Evolutionary conservation across 2,329 filamentous ascomycete species (phyloP).

Genomic region (Aspergillus sp.): DNA sequence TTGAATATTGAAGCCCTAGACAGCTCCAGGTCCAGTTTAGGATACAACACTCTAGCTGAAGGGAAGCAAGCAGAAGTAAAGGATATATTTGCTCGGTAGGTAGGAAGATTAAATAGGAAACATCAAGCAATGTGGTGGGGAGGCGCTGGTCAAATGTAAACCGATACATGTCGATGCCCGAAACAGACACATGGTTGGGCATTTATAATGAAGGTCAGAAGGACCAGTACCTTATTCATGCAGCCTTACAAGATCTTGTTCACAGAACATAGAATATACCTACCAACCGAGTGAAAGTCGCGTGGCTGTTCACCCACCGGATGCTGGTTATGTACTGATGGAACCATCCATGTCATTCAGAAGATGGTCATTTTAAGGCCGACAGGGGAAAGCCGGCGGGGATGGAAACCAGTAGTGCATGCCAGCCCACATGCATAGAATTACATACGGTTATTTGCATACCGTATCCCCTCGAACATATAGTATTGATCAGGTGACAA

Average conservation of each 20-base stretch:
- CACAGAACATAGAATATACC: not conserved
- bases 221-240: not conserved
- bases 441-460: too few relatives aligned
- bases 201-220: not conserved
- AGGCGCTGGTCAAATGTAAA: not conserved
- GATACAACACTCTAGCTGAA: not conserved
- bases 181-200: not conserved
- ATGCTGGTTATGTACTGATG: too few relatives aligned
- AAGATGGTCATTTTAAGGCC: too few relatives aligned
- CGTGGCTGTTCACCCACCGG: too few relatives aligned
- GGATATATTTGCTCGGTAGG: not conserved
- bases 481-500: too few relatives aligned
- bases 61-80: too few relatives aligned
- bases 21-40: not conserved
- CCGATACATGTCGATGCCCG: not conserved
- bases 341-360: too few relatives aligned
- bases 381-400: too few relatives aligned
- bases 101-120: not conserved
- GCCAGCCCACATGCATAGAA: too few relatives aligned
- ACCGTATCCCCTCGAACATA: too few relatives aligned
- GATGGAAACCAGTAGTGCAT: too few relatives aligned
- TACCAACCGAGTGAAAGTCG: too few relatives aligned
- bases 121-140: not conserved
- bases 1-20: not conserved
- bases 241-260: not conserved